Conservation (phyloP, 2,329 filamentous ascomycete genomes). For the Neopestalotiopsis sp. region DNA sequence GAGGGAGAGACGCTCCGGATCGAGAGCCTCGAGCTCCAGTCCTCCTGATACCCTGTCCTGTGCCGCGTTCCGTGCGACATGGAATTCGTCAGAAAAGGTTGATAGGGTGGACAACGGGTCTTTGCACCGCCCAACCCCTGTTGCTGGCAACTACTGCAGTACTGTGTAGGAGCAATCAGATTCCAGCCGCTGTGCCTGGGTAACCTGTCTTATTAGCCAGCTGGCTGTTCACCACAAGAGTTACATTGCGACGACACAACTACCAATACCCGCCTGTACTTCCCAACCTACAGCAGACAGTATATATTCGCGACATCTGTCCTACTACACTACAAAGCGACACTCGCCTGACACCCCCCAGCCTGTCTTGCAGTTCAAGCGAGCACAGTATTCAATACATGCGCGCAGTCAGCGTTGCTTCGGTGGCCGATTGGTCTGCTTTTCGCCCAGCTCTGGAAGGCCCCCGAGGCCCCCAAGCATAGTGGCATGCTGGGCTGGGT, state of each 20-base stretch:
- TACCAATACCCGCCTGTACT: background rate
- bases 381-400: background rate
- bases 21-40: background rate
- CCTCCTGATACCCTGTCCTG: background rate
- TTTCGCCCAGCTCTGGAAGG: background rate
- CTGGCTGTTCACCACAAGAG: background rate
- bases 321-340: background rate
- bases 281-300: background rate
- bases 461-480: background rate
- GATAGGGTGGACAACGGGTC: background rate
- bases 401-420: background rate
- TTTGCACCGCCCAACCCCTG: background rate
- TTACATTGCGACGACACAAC: background rate
- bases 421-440: background rate
- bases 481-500: background rate
- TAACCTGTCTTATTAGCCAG: slow-evolving; percentile 2
- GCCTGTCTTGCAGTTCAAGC: background rate
- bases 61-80: slow-evolving; percentile 13
- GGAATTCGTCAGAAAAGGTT: background rate
- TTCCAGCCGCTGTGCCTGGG: slow-evolving; percentile 1
- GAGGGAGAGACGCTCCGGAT: background rate
- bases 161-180: background rate
- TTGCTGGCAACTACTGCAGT: background rate
- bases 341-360: background rate
- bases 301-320: background rate